Conservation (phyloP, 2,329 filamentous ascomycete species). For the Fusarium xyrophilum region DNA sequence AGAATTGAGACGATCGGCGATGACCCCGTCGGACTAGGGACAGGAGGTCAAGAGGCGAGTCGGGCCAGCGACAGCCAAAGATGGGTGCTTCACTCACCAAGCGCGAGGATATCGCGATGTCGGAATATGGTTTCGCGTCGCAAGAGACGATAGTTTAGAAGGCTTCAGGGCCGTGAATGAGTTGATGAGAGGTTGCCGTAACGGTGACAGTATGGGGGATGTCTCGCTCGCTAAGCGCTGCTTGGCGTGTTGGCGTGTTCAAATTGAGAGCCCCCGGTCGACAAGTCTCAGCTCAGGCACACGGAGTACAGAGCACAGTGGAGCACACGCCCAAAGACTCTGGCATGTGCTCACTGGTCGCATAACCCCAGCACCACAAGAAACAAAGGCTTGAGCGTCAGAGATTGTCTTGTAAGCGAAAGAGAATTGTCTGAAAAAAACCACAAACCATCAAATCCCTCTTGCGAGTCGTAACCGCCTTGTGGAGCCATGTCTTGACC, state of each 20-base stretch:
- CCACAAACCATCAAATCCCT: conserved; percentile 37
- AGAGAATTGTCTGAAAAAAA: conserved; percentile 22
- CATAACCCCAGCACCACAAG: conserved; percentile 33
- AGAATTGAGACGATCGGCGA: conserved; percentile 28
- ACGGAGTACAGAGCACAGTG: conserved; percentile 40
- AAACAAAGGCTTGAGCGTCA: conserved; percentile 15
- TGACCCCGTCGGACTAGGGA: conserved; percentile 15
- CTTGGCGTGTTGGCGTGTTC: conserved; percentile 44
- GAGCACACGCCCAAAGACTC: conserved; percentile 43
- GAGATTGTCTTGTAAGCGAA: conserved; percentile 14
- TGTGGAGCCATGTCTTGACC: conserved; percentile 40
- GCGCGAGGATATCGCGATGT: conserved; percentile 39
- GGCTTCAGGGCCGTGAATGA: conserved; percentile 35
- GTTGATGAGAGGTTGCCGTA: conserved; percentile 43
- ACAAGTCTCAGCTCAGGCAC: conserved; percentile 31
- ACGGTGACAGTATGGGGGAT: conserved; percentile 38
- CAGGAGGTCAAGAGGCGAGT: conserved; percentile 17
- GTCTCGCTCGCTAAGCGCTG: conserved; percentile 47
- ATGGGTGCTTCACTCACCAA: conserved; percentile 38
- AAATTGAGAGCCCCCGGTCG: conserved; percentile 41
- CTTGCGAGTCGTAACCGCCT: conserved; percentile 29
- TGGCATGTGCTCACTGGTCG: conserved; percentile 42
- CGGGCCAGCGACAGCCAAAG: conserved; percentile 29
- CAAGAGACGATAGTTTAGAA: conserved; percentile 35
- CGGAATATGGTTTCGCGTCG: conserved; percentile 35